Conservation (phyloP, 2,329 filamentous ascomycete species). For the Aquanectria penicillioides region DNA sequence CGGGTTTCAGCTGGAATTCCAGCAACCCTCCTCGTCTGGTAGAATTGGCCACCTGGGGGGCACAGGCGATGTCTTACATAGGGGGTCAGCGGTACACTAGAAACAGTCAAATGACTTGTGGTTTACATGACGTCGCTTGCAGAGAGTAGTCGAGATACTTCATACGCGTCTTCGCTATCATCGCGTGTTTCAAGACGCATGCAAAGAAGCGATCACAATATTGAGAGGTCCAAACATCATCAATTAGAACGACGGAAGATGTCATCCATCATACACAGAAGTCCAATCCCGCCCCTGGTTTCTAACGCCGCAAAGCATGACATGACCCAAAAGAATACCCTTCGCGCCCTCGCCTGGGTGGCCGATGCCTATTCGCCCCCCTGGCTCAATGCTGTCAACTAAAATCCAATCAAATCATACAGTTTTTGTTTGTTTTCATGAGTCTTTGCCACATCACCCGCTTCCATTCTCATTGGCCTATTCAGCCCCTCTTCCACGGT, state of each 20-base stretch:
- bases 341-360: constrained; percentile 27
- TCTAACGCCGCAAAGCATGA: constrained; percentile 18
- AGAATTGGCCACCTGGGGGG: too few relatives aligned
- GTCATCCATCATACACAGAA: constrained; percentile 10
- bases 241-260: constrained; percentile 16
- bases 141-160: neutral
- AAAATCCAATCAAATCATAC: constrained; percentile 34
- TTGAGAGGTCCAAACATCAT: constrained; percentile 17
- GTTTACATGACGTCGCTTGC: neutral
- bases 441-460: constrained; percentile 31
- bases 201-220: neutral
- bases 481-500: constrained; percentile 55
- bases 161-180: too few relatives aligned
- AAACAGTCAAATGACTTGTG: neutral
- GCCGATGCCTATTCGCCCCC: constrained; percentile 11
- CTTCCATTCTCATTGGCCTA: constrained; percentile 22
- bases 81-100: neutral
- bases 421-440: constrained; percentile 36
- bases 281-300: constrained; percentile 1
- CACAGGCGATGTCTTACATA: too few relatives aligned
- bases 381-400: constrained; percentile 32
- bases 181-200: neutral
- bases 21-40: too few relatives aligned
- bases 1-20: neutral
- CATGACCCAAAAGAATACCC: constrained; percentile 18